Percentiles rank a stretch among this genome's conserved stretches.
These are phyloP conservation scores for Quercus aquifolioides DNA, from an alignment of 306 rosid genomes.

Conservation along the genomic window DNA sequence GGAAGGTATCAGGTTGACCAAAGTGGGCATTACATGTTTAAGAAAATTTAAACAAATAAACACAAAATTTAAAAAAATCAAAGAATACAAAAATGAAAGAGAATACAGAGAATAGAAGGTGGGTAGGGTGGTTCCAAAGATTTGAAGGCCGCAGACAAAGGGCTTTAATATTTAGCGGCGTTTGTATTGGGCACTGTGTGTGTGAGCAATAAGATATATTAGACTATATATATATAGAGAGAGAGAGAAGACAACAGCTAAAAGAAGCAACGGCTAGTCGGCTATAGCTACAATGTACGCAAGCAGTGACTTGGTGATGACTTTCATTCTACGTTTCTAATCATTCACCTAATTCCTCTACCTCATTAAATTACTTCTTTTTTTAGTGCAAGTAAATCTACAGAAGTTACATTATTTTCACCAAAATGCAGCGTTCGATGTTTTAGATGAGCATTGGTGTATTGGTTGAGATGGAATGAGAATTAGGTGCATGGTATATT, in stretches of 20 bases:
- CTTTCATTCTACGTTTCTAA: conserved; percentile 8
- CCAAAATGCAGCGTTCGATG: background rate
- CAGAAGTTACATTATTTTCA: background rate
- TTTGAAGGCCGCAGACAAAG: too few relatives aligned
- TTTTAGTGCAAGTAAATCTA: background rate
- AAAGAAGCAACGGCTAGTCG: background rate
- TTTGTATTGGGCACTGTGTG: background rate
- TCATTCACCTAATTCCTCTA: background rate
- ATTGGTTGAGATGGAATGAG: conserved; percentile 2
- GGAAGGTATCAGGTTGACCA: too few relatives aligned
- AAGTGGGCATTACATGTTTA: conserved; percentile 2
- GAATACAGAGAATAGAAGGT: background rate
- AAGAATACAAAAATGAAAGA: too few relatives aligned
- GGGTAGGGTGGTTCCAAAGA: too few relatives aligned
- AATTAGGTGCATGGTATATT: conserved; percentile 24
- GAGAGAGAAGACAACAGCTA: conserved; percentile 2
- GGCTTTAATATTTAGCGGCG: background rate
- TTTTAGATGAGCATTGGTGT: background rate
- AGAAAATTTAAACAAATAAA: too few relatives aligned
- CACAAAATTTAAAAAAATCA: too few relatives aligned
- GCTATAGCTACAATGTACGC: background rate
- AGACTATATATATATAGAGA: background rate
- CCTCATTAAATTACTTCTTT: background rate
- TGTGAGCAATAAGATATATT: background rate
- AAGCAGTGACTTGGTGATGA: background rate